Conservation (phyloP, 495 filamentous ascomycete genomes). For the Penicillium atrosanguineum region DNA sequence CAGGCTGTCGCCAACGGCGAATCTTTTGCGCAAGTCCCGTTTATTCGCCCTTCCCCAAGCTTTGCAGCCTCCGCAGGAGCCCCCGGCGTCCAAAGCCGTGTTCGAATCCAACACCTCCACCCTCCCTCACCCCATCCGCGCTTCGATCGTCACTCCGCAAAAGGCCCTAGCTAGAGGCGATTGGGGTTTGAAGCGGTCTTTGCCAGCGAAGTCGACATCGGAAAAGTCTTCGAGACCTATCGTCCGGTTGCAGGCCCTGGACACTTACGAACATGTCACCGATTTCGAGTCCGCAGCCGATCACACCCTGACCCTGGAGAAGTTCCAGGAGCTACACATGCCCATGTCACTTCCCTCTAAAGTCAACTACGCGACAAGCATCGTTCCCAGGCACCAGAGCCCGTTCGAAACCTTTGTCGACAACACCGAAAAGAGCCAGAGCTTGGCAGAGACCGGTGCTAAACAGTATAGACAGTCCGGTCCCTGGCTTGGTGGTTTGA, state of each 20-base stretch:
- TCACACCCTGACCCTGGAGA: conserved; percentile 75
- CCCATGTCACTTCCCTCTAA: conserved; percentile 55
- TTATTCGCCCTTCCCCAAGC: conserved; percentile 63
- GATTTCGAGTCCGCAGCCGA: conserved; percentile 84
- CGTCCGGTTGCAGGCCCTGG: conserved; percentile 67
- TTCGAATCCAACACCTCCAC: conserved; percentile 66
- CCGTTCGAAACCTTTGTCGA: conserved; percentile 50
- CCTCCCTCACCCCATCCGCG: conserved; percentile 73
- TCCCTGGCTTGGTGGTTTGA: conserved; percentile 79
- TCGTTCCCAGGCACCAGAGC: conserved; percentile 40
- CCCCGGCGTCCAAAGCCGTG: conserved; percentile 37
- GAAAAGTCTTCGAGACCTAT: conserved; percentile 64
- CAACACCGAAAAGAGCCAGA: conserved; percentile 43
- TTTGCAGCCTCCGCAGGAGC: conserved; percentile 45
- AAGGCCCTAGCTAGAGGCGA: conserved; percentile 77
- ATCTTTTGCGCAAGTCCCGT: conserved; percentile 61
- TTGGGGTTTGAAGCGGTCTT: conserved; percentile 89
- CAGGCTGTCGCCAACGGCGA: conserved; percentile 59
- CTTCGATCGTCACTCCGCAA: conserved; percentile 75
- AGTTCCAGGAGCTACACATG: conserved; percentile 80
- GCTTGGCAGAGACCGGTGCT: conserved; percentile 26
- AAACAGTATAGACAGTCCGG: conserved; percentile 53
- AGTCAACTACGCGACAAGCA: conserved; percentile 28
- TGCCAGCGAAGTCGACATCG: conserved; percentile 73
- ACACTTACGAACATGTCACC: conserved; percentile 88